Percentiles rank a stretch among this genome's conserved stretches.
Evolutionary conservation across 2,329 filamentous ascomycete genomes (phyloP).

Genomic region (Alternaria sp.): DNA sequence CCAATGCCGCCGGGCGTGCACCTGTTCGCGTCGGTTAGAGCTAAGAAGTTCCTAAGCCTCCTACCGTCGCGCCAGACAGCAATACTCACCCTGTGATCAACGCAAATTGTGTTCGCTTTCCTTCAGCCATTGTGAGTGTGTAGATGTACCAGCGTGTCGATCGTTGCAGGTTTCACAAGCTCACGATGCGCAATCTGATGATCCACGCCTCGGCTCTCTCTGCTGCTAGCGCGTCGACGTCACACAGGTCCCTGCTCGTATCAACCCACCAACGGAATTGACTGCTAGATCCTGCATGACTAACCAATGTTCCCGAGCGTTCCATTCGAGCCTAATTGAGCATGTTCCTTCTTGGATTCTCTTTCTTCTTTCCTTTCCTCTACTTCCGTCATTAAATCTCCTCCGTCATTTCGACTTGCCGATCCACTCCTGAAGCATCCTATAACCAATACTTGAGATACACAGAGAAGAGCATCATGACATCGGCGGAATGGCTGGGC

Average conservation of each 20-base stretch:
- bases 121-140: constrained; percentile 22
- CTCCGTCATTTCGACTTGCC: not conserved
- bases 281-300: not conserved
- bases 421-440: not conserved
- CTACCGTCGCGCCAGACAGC: not conserved
- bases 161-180: not conserved
- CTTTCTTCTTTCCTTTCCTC: not conserved
- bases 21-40: constrained; percentile 38
- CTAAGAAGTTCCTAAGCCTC: not conserved
- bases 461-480: constrained; percentile 15
- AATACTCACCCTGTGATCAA: constrained; percentile 50
- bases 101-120: constrained; percentile 38
- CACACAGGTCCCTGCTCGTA: not conserved
- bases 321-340: not conserved
- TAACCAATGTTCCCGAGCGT: not conserved
- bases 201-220: not conserved
- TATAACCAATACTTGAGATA: not conserved
- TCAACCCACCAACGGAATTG: not conserved
- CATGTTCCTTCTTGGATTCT: not conserved
- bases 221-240: constrained; percentile 15
- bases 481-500: constrained; percentile 24
- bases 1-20: constrained; percentile 67
- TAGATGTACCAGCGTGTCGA: not conserved
- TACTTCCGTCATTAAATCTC: not conserved
- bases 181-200: constrained; percentile 3